phyloP scores from a whole-genome alignment of 257 asterid species.

The Rubia yunnanensis region DNA sequence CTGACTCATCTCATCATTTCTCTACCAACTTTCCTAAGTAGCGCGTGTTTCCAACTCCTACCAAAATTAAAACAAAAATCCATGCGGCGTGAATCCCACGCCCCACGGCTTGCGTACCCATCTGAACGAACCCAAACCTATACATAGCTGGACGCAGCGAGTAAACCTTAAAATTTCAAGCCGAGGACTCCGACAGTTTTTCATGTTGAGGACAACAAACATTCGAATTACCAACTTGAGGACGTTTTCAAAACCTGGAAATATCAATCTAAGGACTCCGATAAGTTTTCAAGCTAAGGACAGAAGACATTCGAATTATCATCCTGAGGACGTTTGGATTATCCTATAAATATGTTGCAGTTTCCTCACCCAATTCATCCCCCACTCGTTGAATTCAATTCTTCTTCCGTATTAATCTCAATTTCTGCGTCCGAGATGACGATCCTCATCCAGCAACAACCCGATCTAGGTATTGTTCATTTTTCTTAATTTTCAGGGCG shows the following conservation, averaged over 20 bases:
- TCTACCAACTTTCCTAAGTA: neutral
- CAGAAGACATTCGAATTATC: slow-evolving; percentile 25
- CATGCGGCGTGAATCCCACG: neutral
- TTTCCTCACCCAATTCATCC: neutral
- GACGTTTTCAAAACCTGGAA: no score
- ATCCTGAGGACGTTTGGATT: slow-evolving; percentile 34
- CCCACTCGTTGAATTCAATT: neutral
- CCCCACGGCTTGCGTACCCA: neutral
- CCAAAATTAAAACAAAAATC: neutral
- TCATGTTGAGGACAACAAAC: neutral
- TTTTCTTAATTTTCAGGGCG: neutral
- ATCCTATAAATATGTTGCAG: slow-evolving; percentile 33
- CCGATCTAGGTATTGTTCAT: slow-evolving; percentile 27
- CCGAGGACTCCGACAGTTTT: neutral
- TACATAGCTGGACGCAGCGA: neutral
- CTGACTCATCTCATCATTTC: neutral
- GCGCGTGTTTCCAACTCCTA: neutral
- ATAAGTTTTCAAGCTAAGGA: slow-evolving; percentile 25
- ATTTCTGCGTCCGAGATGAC: slow-evolving; percentile 30
- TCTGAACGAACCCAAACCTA: neutral
- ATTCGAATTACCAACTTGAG: neutral
- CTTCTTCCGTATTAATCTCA: neutral
- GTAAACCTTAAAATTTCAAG: neutral
- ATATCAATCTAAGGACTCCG: no score
- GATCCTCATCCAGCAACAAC: slow-evolving; percentile 40